Conservation (phyloP, 805 yeast genomes). For the Komagataella pastoris region DNA sequence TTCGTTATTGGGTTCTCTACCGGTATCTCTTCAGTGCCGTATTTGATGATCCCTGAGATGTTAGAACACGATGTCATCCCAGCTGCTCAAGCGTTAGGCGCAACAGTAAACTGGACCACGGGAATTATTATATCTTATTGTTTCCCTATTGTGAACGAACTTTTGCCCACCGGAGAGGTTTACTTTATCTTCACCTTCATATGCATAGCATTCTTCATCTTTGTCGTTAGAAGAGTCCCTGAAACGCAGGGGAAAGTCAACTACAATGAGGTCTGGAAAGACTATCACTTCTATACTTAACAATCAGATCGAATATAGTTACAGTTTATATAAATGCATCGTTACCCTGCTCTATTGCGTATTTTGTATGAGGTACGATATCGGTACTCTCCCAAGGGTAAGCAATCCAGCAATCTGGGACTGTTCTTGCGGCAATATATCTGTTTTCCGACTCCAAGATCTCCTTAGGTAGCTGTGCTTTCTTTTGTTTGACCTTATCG, state of each 20-base stretch:
- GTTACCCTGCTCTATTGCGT: conserved; percentile 64
- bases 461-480: conserved; percentile 55
- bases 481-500: conserved; percentile 61
- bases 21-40: conserved; percentile 87
- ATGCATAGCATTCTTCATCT: conserved; percentile 31
- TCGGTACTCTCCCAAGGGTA: conserved; percentile 82
- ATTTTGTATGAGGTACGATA: conserved; percentile 58
- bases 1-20: conserved; percentile 5
- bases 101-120: conserved; percentile 73
- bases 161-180: conserved; percentile 50
- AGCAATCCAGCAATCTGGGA: conserved; percentile 76
- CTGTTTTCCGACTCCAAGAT: conserved; percentile 38
- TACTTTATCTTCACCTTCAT: conserved; percentile 50
- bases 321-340: conserved; percentile 19
- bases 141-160: conserved; percentile 52
- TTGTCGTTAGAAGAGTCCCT: conserved; percentile 36
- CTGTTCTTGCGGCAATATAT: conserved; percentile 63
- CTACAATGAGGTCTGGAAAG: conserved; percentile 47
- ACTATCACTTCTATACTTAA: neutral
- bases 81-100: conserved; percentile 78
- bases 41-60: conserved; percentile 65
- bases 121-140: conserved; percentile 61
- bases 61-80: conserved; percentile 61
- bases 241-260: conserved; percentile 48
- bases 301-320: neutral